Evolutionary conservation across 2,329 filamentous ascomycete genomes (phyloP), one percentile per base, ranked within the genome.

Genomic region (Aspergillus amoenus): DNA sequence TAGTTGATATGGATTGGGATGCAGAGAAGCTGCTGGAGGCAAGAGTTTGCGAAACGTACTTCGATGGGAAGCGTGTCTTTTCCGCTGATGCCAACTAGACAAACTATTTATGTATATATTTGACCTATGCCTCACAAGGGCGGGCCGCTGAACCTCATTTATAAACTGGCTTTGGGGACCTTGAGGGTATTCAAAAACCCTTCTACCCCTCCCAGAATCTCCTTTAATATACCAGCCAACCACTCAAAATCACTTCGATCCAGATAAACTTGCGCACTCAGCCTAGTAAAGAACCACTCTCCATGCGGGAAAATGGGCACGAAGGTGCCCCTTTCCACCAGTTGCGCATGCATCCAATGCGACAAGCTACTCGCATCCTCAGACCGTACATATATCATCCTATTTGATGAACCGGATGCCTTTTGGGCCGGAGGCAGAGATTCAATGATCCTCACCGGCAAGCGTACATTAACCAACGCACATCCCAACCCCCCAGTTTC

Each of bases 261-360:
- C n/a, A 97, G 75, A 70, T 94, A 97, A 0, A 94, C 82, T 79
- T 96, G 92, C 13, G 84, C 90, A 69, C 89, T 92, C 47, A 96
- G 68, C 48, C 93, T 79, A 0, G 82, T 79, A 89, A 89, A 96
- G 70, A 87, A 83, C 52, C 80, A 79, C 0, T 81, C 82, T 0
- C 75, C 80, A 63, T 92, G 85, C 8, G 81, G 73, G 56, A 85
- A 85, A 3, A 89, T 68, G 1, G 87, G 80, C 51, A 94, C 74
- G 66, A 91, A 93, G 0, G 91, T 94, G 54, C 87, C 81, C n/a
- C 88, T 82, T 1, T 76, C 66, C 13, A 85, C 73, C 59, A 90
- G 68, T 3, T 67, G 78, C 44, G 74, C 70, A 49, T 81, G 68
- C 58, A 90, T 82, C 82, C 87, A 93, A 22, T 82, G 73, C 15